Evolutionary conservation across 1,284 basidiomycete species (phyloP), one percentile per base, ranked within the genome.

Genomic region (Crucibulum cyathiforme): DNA sequence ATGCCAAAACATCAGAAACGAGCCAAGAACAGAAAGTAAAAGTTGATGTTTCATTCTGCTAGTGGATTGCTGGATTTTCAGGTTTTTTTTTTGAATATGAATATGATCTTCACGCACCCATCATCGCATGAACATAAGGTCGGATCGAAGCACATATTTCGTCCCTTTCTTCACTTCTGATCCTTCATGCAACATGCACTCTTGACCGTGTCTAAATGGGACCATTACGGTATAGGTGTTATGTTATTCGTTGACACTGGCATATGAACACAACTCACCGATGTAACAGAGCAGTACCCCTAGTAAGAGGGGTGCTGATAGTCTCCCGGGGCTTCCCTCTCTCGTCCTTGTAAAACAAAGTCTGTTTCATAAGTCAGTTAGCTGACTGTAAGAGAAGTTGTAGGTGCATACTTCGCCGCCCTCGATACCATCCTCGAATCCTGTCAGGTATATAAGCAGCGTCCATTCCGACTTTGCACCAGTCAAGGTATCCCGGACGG

Each of bases 151-250:
- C 15, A 94, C 85, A 73, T 93, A 93, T 80, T 94, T 94, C 2
- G 80, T 85, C 2, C 92, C 92, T 51, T 81, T 82, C 15, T 74
- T 73, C 10, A 94, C 90, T 37, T 80, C 75, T 2, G 88, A 87
- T 5, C 92, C 92, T 77, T 94, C 91, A 67, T 94, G 92, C 39
- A 92, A 75, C 74, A 94, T 75, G 69, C 92, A 95, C 56, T 90
- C 88, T 54, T 86, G 82, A 0, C 91, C 90, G 62, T 92, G 88
- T n/a, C 90, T 92, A 65, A 34, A 41, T 31, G 8, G 39, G 54
- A 48, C 43, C n/a, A 15, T 31, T 8, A 36, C 12, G 41, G n/a
- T 7, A 39, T 19, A 48, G 24, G 36, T 38, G 24, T 24, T 4
- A 24, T 24, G 24, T 24, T 24, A 24, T 24, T 24, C 24, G 24